Evolutionary conservation across 805 yeast species (phyloP).

Genomic region (Ogataea chonburiensis): DNA sequence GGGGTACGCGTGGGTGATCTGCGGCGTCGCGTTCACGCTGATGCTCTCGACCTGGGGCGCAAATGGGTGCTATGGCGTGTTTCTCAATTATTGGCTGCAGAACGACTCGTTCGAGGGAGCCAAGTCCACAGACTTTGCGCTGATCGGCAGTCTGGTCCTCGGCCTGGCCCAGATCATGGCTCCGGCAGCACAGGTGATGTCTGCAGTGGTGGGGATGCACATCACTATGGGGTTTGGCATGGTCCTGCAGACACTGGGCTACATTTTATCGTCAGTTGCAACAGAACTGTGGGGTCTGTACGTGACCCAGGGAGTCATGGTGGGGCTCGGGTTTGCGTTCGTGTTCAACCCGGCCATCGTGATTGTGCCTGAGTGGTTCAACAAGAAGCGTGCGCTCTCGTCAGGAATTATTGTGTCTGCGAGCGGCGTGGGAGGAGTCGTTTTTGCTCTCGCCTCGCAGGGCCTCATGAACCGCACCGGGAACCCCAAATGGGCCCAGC

Average conservation of each 20-base stretch:
- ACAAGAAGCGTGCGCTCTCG: conserved; percentile 44
- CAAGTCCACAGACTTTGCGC: conserved; percentile 53
- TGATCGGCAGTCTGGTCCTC: conserved; percentile 50
- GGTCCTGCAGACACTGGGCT: conserved; percentile 45
- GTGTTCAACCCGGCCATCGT: conserved; percentile 49
- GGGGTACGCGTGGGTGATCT: conserved; percentile 61
- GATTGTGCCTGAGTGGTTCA: conserved; percentile 60
- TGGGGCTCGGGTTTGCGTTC: conserved; percentile 51
- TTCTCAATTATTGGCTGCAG: conserved; percentile 51
- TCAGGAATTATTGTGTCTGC: conserved; percentile 41
- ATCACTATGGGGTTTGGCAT: conserved; percentile 37
- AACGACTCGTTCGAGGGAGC: conserved; percentile 51
- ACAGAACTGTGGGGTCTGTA: conserved; percentile 49
- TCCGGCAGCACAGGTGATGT: conserved; percentile 23
- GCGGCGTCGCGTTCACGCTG: conserved; percentile 42
- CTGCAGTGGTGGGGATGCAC: conserved; percentile 24
- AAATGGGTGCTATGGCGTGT: conserved; percentile 61
- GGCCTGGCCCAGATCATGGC: conserved; percentile 27
- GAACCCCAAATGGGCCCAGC: conserved; percentile 43
- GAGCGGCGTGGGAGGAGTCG: conserved; percentile 46
- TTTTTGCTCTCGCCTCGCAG: conserved; percentile 37
- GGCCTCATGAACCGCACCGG: conserved; percentile 40
- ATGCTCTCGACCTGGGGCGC: conserved; percentile 67
- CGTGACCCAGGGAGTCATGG: conserved; percentile 52
- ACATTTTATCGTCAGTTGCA: conserved; percentile 50